Base-by-base conservation (phyloP, 306 rosid genomes). In the Coriaria nepalensis region DNA sequence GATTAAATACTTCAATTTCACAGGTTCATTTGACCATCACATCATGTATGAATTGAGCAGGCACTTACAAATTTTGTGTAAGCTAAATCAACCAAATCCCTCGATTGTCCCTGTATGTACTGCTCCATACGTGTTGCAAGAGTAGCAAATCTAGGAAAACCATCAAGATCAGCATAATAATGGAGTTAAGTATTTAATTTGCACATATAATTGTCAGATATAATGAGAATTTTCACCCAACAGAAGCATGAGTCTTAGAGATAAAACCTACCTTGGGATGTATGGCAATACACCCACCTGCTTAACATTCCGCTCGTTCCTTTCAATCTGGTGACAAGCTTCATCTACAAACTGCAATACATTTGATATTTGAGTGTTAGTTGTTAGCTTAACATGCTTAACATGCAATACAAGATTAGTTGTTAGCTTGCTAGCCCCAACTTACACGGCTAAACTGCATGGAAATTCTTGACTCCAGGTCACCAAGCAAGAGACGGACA, bases 1-100 rank as follows among this genome's bases (percentile, higher is more conserved):
- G 29, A 20, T 20, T 20, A n/a, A 47, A 10, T 14, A 9, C 13
- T 6, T 34, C 10, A 52, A 37, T 11, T 8, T 13, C 9, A 35
- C 33, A 35, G 45, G 13, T 47, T 4, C 35, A 20, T 56, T 37
- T 35, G 32, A 29, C 29, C 6, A 12, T 5, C 7, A 37, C 34
- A 14, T 52, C 10, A n/a, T 13, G 12, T 6, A 64, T 20, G 39
- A 47, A 14, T 42, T 33, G 39, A 57, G 45, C 36, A 56, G 7
- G 15, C 48, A 73, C 95, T 75, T 62, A 90, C 98, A 71, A 90
- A 79, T 77, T 90, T 90, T 32, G 80, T 82, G 71, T 90, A 90
- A 37, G 95, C 95, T 85, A 81, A 95, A 71, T 90, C 98, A 68
- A 90, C 98, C 80, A 90, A 79, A 73, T 90, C 98, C 81, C 98